These are phyloP conservation scores for Epichloe elymi DNA, from an alignment of 2,329 filamentous ascomycete genomes.

Conservation along the genomic window DNA sequence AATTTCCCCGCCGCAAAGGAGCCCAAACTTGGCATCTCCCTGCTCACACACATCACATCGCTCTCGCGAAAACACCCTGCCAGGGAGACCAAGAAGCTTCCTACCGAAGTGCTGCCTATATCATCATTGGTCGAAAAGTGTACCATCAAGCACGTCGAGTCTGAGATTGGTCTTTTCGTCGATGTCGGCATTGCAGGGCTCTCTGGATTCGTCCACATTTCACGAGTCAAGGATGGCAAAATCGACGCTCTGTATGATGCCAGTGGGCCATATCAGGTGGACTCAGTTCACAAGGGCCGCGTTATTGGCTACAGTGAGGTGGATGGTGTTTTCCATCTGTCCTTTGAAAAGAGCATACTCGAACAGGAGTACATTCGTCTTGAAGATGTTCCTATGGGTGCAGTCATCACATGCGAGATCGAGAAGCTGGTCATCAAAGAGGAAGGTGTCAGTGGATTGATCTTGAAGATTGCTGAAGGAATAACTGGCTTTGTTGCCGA, in stretches of 20 bases:
- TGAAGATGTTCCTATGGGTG: constrained; percentile 75
- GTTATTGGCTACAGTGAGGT: constrained; percentile 77
- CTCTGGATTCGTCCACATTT: constrained; percentile 89
- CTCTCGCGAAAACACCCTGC: constrained; percentile 35
- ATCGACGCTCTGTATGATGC: constrained; percentile 68
- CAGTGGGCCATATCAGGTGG: constrained; percentile 65
- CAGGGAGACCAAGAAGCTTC: constrained; percentile 28
- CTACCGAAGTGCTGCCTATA: constrained; percentile 49
- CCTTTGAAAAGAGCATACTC: constrained; percentile 68
- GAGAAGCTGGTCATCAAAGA: constrained; percentile 72
- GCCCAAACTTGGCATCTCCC: constrained; percentile 74
- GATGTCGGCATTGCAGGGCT: constrained; percentile 51
- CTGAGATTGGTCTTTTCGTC: constrained; percentile 69
- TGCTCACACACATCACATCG: constrained; percentile 71
- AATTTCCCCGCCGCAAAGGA: constrained; percentile 69
- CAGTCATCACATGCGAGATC: constrained; percentile 67
- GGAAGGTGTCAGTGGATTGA: constrained; percentile 65
- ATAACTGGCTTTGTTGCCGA: constrained; percentile 83
- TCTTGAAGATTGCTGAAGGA: constrained; percentile 74
- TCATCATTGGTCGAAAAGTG: constrained; percentile 68
- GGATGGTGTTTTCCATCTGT: constrained; percentile 76
- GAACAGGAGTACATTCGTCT: constrained; percentile 84
- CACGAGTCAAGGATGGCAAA: constrained; percentile 78
- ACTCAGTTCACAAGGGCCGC: constrained; percentile 66
- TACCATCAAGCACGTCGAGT: constrained; percentile 67